Percentiles rank a stretch among this genome's conserved stretches.
phyloP scores from a whole-genome alignment of 176 grass and related monocot genomes.

The Melocanna baccifera region DNA sequence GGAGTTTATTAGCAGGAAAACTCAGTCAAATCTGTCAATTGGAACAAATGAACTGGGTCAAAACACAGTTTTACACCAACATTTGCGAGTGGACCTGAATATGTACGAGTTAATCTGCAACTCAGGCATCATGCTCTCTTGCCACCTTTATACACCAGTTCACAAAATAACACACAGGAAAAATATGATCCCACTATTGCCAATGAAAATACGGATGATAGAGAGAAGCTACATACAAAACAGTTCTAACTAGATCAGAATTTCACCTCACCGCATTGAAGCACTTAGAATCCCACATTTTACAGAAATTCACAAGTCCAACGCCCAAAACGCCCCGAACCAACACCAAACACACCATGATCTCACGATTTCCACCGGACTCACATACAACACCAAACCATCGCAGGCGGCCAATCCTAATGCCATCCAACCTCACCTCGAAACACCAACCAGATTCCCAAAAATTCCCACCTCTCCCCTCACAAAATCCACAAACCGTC shows the following conservation, averaged over 20 bases:
- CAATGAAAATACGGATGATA: neutral
- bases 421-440: neutral
- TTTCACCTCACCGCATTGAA: neutral
- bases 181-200: neutral
- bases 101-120: neutral
- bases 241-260: neutral
- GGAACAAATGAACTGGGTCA: conserved; percentile 15
- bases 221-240: neutral
- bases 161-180: neutral
- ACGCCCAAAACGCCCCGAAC: neutral
- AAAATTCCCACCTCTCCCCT: neutral
- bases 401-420: neutral
- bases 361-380: neutral
- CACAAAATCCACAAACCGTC: neutral
- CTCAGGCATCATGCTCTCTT: neutral
- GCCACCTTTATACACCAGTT: neutral
- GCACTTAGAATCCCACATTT: neutral
- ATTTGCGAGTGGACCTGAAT: neutral
- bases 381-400: neutral
- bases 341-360: neutral
- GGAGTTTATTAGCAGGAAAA: neutral
- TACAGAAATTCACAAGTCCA: neutral
- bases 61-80: neutral
- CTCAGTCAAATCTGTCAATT: neutral
- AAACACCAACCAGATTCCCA: neutral